Percentiles rank a stretch among this genome's conserved stretches.
Conservation (phyloP, 129 eudicot genomes). For the Artemisia annua region DNA sequence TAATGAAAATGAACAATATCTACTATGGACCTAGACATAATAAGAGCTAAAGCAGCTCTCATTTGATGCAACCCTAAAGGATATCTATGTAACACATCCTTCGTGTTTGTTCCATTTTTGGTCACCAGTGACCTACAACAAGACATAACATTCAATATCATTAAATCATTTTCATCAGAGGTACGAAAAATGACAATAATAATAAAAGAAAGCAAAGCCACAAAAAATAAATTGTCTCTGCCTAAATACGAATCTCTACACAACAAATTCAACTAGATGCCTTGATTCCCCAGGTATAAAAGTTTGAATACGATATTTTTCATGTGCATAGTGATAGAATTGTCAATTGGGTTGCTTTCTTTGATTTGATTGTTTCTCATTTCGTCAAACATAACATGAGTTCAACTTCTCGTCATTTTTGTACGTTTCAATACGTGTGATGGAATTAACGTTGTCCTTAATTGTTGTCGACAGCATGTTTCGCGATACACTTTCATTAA, state of each 20-base stretch:
- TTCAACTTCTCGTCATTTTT: slow-evolving; percentile 16
- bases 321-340: slow-evolving; percentile 33
- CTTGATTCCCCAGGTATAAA: background rate
- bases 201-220: slow-evolving; percentile 12
- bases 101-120: background rate
- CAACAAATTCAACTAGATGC: background rate
- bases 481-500: slow-evolving; percentile 8
- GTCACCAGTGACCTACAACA: background rate
- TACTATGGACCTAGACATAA: too few species aligned
- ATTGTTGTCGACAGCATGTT: slow-evolving; percentile 3
- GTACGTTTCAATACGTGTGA: slow-evolving; percentile 11
- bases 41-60: too few species aligned
- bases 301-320: slow-evolving; percentile 7
- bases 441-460: slow-evolving; percentile 5
- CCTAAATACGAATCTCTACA: background rate
- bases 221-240: slow-evolving; percentile 1
- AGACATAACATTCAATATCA: background rate
- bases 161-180: slow-evolving; percentile 15
- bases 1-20: too few species aligned
- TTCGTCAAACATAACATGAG: slow-evolving; percentile 15
- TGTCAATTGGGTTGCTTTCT: slow-evolving; percentile 32
- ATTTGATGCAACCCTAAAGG: background rate
- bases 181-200: slow-evolving; percentile 1
- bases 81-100: slow-evolving; percentile 5
- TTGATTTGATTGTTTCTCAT: slow-evolving; percentile 22